A percentile compares a stretch with the other conserved stretches of the same genome.
These are phyloP conservation scores for Canna indica DNA, from an alignment of 176 grass and related monocot genomes.

Conservation along the genomic window DNA sequence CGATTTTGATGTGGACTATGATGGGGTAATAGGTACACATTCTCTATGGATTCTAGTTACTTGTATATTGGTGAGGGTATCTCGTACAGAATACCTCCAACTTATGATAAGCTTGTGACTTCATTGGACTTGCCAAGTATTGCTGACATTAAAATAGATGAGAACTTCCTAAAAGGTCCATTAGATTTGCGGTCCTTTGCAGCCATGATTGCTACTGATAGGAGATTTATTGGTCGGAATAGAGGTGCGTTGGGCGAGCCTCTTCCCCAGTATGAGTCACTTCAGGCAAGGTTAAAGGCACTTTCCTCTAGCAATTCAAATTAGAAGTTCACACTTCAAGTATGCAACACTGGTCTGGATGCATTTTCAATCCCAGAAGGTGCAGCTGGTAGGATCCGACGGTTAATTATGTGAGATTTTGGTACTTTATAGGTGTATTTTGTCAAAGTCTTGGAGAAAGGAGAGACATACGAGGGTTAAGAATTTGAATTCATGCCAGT, in stretches of 20 bases:
- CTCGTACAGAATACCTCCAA: too few relatives aligned
- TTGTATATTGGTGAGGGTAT: too few relatives aligned
- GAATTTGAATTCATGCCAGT: too few relatives aligned
- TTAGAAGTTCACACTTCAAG: constrained; percentile 73
- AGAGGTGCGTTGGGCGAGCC: constrained; percentile 67
- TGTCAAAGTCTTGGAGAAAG: too few relatives aligned
- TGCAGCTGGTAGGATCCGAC: constrained; percentile 77
- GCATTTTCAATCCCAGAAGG: too few relatives aligned
- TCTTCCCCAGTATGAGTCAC: constrained; percentile 69
- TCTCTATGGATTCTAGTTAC: too few relatives aligned
- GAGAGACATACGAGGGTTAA: too few relatives aligned
- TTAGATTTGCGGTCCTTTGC: constrained; percentile 68
- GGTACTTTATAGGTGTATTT: constrained; percentile 80
- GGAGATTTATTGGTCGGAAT: constrained; percentile 40
- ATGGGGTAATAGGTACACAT: constrained; percentile 56
- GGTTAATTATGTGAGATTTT: constrained; percentile 74
- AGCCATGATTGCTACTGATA: constrained; percentile 56
- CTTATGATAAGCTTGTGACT: too few relatives aligned
- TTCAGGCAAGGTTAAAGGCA: constrained; percentile 70
- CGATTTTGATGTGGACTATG: constrained; percentile 36
- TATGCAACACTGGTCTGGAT: constrained; percentile 40
- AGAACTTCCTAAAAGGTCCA: constrained; percentile 43
- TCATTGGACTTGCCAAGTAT: too few relatives aligned
- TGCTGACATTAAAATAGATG: too few relatives aligned
- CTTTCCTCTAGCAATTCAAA: constrained; percentile 17